phyloP scores from a whole-genome alignment of 2,329 filamentous ascomycete species.

The Huntiella omanensis region DNA sequence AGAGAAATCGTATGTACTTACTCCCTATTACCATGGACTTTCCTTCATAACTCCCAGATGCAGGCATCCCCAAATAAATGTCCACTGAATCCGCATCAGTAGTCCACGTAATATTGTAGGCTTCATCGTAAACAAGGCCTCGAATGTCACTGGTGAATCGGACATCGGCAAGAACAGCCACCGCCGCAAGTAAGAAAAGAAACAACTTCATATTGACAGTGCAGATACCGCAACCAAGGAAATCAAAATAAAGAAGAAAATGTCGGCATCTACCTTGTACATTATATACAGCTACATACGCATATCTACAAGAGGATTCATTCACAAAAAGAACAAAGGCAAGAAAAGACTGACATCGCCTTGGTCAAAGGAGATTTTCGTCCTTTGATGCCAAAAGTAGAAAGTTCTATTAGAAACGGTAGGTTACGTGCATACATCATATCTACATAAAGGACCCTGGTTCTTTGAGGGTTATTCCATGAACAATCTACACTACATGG shows the following conservation, averaged over 20 bases:
- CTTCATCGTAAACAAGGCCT: too few species aligned
- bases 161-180: too few species aligned
- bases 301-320: too few species aligned
- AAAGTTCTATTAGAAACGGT: not conserved
- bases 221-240: not conserved
- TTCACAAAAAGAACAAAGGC: not conserved
- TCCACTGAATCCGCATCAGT: constrained; percentile 3
- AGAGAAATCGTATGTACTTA: not conserved
- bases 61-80: not conserved
- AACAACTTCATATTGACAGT: not conserved
- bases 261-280: too few species aligned
- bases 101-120: constrained; percentile 3
- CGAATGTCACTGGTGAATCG: too few species aligned
- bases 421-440: not conserved
- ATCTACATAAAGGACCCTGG: not conserved
- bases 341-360: not conserved
- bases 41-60: not conserved
- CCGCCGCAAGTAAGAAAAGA: not conserved
- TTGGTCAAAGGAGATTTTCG: not conserved
- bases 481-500: not conserved
- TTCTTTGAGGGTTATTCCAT: not conserved
- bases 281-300: too few species aligned
- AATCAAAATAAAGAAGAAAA: too few species aligned
- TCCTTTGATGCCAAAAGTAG: not conserved
- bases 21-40: not conserved